Percentiles rank a stretch among this genome's conserved stretches.
Conservation (phyloP, 1,284 basidiomycete species). For the Rhodotorula sp. region DNA sequence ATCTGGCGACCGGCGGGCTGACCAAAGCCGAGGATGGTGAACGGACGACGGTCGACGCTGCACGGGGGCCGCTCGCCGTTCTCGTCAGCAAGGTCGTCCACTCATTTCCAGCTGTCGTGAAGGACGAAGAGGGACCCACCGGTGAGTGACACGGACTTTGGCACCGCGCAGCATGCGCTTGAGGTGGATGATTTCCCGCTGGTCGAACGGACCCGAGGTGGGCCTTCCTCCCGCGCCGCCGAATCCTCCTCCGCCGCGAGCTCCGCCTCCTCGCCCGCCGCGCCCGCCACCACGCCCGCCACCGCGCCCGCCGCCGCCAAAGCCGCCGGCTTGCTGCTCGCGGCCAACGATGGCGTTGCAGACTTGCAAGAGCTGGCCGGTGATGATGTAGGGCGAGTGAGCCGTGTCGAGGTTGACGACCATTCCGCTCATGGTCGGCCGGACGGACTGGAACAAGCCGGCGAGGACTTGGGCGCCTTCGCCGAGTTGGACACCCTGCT, state of each 20-base stretch:
- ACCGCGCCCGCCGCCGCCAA: neutral
- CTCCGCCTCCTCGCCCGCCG: slow-evolving; percentile 17
- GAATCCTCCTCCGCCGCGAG: neutral
- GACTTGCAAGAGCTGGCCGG: slow-evolving; percentile 24
- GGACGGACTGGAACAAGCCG: slow-evolving; percentile 31
- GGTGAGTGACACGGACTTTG: slow-evolving; percentile 35
- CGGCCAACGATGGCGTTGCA: slow-evolving; percentile 27
- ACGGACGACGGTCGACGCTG: slow-evolving; percentile 22
- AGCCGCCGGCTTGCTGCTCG: neutral
- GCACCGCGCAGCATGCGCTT: slow-evolving; percentile 21
- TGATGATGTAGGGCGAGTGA: slow-evolving; percentile 30
- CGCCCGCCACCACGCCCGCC: slow-evolving; percentile 18
- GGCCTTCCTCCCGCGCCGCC: neutral
- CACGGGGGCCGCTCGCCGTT: too few relatives aligned
- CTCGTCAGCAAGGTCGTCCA: neutral
- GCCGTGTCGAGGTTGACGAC: slow-evolving; percentile 38
- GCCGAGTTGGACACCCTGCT: slow-evolving; percentile 10
- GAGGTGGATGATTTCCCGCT: slow-evolving; percentile 18
- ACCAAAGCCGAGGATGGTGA: slow-evolving; percentile 31
- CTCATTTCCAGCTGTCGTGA: neutral
- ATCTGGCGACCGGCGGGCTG: slow-evolving; percentile 19
- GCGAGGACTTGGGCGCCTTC: slow-evolving; percentile 28
- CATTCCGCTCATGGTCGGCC: slow-evolving; percentile 21
- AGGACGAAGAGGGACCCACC: slow-evolving; percentile 8
- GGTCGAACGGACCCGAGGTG: slow-evolving; percentile 1